Percentiles rank a stretch among this genome's conserved stretches.
Evolutionary conservation across 768 basidiomycete species (phyloP).

Genomic region (Lactifluus volemus): DNA sequence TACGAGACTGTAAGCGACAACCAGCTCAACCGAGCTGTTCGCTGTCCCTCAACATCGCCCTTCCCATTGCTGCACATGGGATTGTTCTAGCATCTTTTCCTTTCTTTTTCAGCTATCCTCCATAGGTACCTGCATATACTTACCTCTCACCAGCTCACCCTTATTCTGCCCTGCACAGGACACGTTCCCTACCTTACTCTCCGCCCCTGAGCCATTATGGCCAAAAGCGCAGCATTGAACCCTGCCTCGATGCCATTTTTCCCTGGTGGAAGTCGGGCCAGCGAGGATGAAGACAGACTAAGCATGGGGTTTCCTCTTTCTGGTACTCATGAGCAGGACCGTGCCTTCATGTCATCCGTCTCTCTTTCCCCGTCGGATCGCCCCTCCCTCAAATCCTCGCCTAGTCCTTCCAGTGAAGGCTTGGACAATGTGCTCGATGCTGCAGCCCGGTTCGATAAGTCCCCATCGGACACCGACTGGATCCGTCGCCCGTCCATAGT

Average conservation of each 20-base stretch:
- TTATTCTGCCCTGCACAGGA: constrained; percentile 10
- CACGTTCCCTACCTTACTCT: constrained; percentile 10
- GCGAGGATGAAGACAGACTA: constrained; percentile 44
- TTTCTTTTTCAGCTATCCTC: not conserved
- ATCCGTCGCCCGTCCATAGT: constrained; percentile 18
- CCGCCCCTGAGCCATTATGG: constrained; percentile 35
- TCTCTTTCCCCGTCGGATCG: constrained; percentile 57
- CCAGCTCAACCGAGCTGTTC: constrained; percentile 20
- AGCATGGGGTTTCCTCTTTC: constrained; percentile 40
- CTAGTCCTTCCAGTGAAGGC: constrained; percentile 44
- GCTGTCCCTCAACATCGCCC: constrained; percentile 2
- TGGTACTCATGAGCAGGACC: constrained; percentile 34
- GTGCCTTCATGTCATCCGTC: constrained; percentile 43
- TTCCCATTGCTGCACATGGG: constrained; percentile 17
- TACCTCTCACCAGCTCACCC: constrained; percentile 5
- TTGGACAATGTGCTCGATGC: constrained; percentile 23
- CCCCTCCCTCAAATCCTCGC: constrained; percentile 61
- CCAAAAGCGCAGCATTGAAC: constrained; percentile 69
- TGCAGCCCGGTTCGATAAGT: constrained; percentile 19
- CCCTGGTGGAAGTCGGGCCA: constrained; percentile 53
- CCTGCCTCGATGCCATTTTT: constrained; percentile 82
- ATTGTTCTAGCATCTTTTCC: constrained; percentile 5
- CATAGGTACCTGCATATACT: constrained; percentile 10
- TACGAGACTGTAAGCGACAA: constrained; percentile 17
- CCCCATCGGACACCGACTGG: constrained; percentile 25